Base-by-base conservation (phyloP, 257 asterid species). In the Gynochthodes officinalis region DNA sequence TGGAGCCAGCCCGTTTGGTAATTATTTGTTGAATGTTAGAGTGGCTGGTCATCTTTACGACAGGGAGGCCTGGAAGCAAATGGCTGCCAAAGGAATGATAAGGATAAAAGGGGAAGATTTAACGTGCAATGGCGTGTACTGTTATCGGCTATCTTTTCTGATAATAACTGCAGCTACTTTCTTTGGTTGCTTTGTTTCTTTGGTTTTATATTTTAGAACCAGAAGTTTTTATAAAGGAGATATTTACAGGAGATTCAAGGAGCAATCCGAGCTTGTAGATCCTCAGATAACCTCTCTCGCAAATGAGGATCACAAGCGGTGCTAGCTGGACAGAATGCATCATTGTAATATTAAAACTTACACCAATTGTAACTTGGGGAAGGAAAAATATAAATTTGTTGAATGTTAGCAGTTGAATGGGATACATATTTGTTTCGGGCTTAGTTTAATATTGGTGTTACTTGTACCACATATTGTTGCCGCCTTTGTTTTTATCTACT, bases 1-100 rank as follows among this genome's bases (percentile, higher is more conserved):
- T 10, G 91, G 87, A n/a, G 91, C 91, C 12, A 86, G 89, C 11
- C 91, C 89, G 0, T 67, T 86, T 2, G 91, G 91, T 35, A 82
- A 79, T 23, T 86, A 86, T 70, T 70, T 86, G 50, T 79, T 86
- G 5, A 86, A 86, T 55, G 91, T 86, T 53, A 30, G 76, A 49
- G 76, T 86, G 19, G 82, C 91, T 0, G 89, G 91, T 27, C 74
- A 78, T 69, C 69, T 84, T 21, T 86, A 86, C 68, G 91, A 86
- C 39, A 81, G 40, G 69, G 89, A 54, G 73, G 91, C 86, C 14
- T 4, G 40, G 76, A 84, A 76, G 72, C 89, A 86, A 80, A 63
- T 82, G 80, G 81, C 69, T 3, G 84, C 67, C 0, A 73, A 75
- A 6, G 89, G 87, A 11, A 37, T 74, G 5, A 54, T 28, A 5